A percentile compares a stretch with the other conserved stretches of the same genome.
Evolutionary conservation across 306 rosid species (phyloP).

Genomic region (Mucuna pruriens): DNA sequence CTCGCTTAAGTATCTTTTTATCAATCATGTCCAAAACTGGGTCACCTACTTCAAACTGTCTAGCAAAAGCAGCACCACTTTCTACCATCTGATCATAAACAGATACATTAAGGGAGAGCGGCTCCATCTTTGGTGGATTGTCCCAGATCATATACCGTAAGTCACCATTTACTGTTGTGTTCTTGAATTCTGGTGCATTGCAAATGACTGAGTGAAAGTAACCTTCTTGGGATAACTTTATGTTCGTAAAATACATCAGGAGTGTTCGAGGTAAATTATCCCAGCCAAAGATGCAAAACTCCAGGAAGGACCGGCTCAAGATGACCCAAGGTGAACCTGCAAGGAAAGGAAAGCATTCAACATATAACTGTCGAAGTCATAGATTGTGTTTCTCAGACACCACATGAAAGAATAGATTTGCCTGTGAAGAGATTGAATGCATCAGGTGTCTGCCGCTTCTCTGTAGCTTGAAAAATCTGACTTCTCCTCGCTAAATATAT

Average conservation of each 20-base stretch:
- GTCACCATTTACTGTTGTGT: conserved; percentile 79
- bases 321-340: conserved; percentile 92
- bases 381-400: neutral
- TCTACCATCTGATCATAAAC: conserved; percentile 66
- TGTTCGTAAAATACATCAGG: conserved; percentile 83
- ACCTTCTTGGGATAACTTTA: conserved; percentile 75
- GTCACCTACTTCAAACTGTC: conserved; percentile 65
- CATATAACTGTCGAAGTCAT: neutral
- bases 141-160: conserved; percentile 86
- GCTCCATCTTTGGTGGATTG: conserved; percentile 83
- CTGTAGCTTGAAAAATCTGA: conserved; percentile 85
- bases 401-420: conserved; percentile 40
- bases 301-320: conserved; percentile 75
- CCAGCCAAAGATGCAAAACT: conserved; percentile 84
- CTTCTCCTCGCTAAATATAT: conserved; percentile 83
- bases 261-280: conserved; percentile 84
- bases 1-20: conserved; percentile 64
- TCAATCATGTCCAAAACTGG: conserved; percentile 75
- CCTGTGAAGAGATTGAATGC: conserved; percentile 89
- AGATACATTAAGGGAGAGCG: conserved; percentile 62
- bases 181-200: conserved; percentile 80
- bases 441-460: conserved; percentile 77
- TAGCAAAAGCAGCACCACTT: conserved; percentile 84
- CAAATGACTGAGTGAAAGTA: conserved; percentile 85
- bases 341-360: conserved; percentile 42